Conservation (phyloP, 768 basidiomycete species). For the Gymnopilus dilepis region DNA sequence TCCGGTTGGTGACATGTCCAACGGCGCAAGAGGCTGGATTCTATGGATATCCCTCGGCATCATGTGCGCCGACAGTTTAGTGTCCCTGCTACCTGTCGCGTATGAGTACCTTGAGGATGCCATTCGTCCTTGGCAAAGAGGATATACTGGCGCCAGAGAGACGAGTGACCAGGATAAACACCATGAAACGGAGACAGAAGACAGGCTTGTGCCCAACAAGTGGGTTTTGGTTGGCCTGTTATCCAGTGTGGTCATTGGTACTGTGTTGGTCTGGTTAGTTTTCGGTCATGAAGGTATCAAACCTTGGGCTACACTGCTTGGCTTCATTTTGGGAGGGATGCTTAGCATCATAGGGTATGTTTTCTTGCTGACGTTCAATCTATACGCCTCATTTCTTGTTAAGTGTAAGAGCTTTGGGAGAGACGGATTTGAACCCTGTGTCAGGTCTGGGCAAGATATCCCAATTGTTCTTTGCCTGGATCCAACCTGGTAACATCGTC, state of each 20-base stretch:
- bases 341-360: conserved; percentile 82
- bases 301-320: conserved; percentile 92
- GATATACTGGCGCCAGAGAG: conserved; percentile 28
- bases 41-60: conserved; percentile 96
- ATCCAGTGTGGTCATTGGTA: conserved; percentile 69
- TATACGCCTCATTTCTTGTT: neutral
- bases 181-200: conserved; percentile 75
- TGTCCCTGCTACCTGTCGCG: conserved; percentile 82
- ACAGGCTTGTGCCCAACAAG: conserved; percentile 76
- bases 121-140: conserved; percentile 32
- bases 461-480: conserved; percentile 91
- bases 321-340: conserved; percentile 81
- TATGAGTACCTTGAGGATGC: conserved; percentile 52
- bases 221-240: conserved; percentile 81
- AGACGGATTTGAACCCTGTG: conserved; percentile 93
- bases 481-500: conserved; percentile 95
- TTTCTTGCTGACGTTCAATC: neutral
- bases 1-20: conserved; percentile 83
- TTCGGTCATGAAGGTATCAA: conserved; percentile 93
- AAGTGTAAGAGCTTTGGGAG: conserved; percentile 92
- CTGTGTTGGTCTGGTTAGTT: conserved; percentile 82
- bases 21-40: conserved; percentile 94
- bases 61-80: conserved; percentile 91
- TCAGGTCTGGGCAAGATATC: conserved; percentile 95
- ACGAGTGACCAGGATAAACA: conserved; percentile 40